These are phyloP conservation scores for Chytridium lagenaria DNA, from an alignment of 371 early-diverging fungal species.

Conservation along the genomic window DNA sequence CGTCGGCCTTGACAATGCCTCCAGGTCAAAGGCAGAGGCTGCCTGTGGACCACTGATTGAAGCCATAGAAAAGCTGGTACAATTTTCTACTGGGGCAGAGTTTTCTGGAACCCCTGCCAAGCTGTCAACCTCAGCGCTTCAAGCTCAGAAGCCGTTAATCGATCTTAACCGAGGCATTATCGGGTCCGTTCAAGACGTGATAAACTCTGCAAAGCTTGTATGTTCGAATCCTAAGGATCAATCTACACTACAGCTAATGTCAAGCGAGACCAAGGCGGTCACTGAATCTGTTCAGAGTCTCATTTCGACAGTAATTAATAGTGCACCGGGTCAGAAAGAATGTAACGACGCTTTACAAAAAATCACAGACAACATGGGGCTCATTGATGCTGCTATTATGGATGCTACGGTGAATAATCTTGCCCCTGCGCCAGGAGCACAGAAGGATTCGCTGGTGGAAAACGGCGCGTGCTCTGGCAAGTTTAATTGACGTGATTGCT, in stretches of 20 bases:
- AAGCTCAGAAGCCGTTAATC: conserved; percentile 49
- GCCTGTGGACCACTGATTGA: conserved; percentile 44
- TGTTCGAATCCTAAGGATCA: conserved; percentile 45
- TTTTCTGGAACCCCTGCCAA: conserved; percentile 51
- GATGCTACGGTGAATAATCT: conserved; percentile 48
- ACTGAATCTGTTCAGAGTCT: conserved; percentile 40
- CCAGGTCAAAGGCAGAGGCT: conserved; percentile 33
- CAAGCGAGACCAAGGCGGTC: conserved; percentile 30
- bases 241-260: conserved; percentile 27
- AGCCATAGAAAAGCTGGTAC: conserved; percentile 43
- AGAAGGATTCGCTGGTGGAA: conserved; percentile 44
- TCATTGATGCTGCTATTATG: conserved; percentile 41
- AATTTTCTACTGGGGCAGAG: conserved; percentile 41
- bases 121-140: conserved; percentile 34
- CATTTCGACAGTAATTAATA: conserved; percentile 29
- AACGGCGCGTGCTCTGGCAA: conserved; percentile 43
- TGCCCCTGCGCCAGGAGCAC: conserved; percentile 27
- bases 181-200: conserved; percentile 33
- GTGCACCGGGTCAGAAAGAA: conserved; percentile 58
- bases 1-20: conserved; percentile 25
- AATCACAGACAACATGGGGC: conserved; percentile 32
- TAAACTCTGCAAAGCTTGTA: conserved; percentile 39
- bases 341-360: conserved; percentile 48
- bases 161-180: conserved; percentile 39
- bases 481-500: conserved; percentile 50